Evolutionary conservation across 1,139 yeast species (phyloP).

Genomic region (Lodderomyces beijingensis): DNA sequence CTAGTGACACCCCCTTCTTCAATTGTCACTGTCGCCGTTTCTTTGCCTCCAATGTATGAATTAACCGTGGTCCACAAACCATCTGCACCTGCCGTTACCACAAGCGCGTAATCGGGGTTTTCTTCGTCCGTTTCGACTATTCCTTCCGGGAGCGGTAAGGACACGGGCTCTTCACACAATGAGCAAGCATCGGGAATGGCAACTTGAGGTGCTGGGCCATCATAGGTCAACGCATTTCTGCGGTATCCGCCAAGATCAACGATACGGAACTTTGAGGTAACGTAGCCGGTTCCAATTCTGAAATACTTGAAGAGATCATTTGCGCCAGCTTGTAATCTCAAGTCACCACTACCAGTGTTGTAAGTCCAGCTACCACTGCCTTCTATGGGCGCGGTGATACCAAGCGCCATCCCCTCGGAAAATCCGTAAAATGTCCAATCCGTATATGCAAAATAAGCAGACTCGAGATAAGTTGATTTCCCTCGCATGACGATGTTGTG

Average conservation of each 20-base stretch:
- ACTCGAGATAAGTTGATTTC: not conserved
- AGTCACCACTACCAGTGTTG: not conserved
- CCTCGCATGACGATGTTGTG: too few relatives aligned
- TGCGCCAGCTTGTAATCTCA: not conserved
- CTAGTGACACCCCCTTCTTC: not conserved
- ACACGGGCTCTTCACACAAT: not conserved
- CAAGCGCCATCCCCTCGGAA: not conserved
- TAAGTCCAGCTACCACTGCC: not conserved
- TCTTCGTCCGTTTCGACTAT: not conserved
- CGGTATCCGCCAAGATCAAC: not conserved
- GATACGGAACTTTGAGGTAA: not conserved
- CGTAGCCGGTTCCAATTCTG: conserved; percentile 1
- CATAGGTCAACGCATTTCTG: conserved; percentile 1
- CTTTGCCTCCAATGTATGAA: not conserved
- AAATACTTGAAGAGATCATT: not conserved
- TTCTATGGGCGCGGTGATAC: not conserved
- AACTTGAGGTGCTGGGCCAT: not conserved
- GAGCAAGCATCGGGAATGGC: not conserved
- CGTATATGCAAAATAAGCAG: not conserved
- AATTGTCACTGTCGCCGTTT: not conserved
- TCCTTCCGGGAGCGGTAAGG: not conserved
- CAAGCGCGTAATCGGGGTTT: not conserved
- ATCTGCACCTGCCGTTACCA: not conserved
- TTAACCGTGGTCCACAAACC: not conserved
- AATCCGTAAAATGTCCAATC: not conserved